These are phyloP conservation scores for Piromyces finnis DNA, from an alignment of 192 early-diverging fungal genomes.

Conservation along the genomic window DNA sequence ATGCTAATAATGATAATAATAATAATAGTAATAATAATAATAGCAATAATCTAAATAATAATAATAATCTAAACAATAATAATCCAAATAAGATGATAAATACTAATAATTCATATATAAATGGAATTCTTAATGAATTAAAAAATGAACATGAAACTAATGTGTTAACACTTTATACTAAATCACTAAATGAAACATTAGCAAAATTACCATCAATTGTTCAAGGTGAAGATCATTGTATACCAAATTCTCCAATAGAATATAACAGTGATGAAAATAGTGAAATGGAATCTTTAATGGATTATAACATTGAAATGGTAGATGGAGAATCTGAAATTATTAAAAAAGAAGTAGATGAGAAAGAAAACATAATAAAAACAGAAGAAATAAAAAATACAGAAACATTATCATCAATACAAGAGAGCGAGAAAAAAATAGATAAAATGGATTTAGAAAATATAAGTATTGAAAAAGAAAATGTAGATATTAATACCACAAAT, in stretches of 20 bases:
- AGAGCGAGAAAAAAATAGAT: not conserved
- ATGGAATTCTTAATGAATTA: not conserved
- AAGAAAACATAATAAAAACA: not conserved
- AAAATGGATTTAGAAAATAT: not conserved
- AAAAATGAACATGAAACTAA: not conserved
- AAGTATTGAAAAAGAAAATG: not conserved
- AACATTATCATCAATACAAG: not conserved
- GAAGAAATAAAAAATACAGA: not conserved
- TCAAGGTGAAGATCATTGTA: not conserved
- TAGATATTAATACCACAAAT: not conserved
- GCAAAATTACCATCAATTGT: not conserved
- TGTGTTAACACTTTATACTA: not conserved
- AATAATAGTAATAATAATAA: not conserved
- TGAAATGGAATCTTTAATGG: not conserved
- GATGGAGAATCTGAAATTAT: not conserved
- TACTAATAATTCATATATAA: not conserved
- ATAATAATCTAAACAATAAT: not conserved
- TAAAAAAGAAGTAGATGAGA: not conserved
- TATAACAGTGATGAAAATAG: not conserved
- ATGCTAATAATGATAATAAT: not conserved
- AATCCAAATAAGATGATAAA: not conserved
- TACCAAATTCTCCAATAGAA: not conserved
- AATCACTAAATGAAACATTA: not conserved
- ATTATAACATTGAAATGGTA: not conserved
- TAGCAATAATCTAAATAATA: not conserved